Percentiles rank a stretch among this genome's conserved stretches.
Evolutionary conservation across 2,329 filamentous ascomycete species (phyloP).

Genomic region (Trichothecium sympodiale): DNA sequence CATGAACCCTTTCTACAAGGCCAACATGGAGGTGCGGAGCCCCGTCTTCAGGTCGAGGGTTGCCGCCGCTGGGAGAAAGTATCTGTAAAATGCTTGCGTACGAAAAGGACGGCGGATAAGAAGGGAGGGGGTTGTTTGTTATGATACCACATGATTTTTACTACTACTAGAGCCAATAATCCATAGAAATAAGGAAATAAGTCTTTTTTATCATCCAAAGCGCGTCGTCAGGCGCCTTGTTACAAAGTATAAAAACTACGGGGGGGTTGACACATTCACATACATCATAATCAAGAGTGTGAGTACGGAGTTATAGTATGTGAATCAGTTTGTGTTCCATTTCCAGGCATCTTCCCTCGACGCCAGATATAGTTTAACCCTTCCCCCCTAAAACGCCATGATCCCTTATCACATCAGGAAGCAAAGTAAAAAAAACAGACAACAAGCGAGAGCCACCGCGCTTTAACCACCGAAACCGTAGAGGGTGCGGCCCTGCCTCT

Average conservation of each 20-base stretch:
- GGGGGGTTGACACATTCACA: too few species aligned
- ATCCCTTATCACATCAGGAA: neutral
- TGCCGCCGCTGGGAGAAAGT: slow-evolving; percentile 83
- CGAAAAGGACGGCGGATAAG: neutral
- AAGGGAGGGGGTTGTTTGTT: neutral
- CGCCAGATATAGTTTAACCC: neutral
- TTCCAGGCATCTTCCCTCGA: too few species aligned
- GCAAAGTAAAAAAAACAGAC: neutral
- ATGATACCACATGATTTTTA: neutral
- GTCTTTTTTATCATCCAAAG: too few species aligned
- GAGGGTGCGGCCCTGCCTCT: slow-evolving; percentile 64
- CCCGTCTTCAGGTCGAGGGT: slow-evolving; percentile 77
- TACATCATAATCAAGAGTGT: too few species aligned
- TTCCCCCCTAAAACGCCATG: slow-evolving; percentile 3
- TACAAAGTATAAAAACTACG: too few species aligned
- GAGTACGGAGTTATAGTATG: too few species aligned
- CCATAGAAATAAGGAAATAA: too few species aligned
- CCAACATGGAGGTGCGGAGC: slow-evolving; percentile 76
- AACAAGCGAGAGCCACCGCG: neutral
- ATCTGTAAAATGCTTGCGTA: slow-evolving; percentile 63
- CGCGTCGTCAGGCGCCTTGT: too few species aligned
- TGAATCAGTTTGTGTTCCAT: too few species aligned
- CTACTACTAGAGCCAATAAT: neutral
- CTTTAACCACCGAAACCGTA: slow-evolving; percentile 87
- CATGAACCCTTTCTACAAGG: slow-evolving; percentile 92